A percentile compares a stretch with the other conserved stretches of the same genome.
Evolutionary conservation across 1,284 basidiomycete species (phyloP).

Genomic region (Ganoderma lingzhi): DNA sequence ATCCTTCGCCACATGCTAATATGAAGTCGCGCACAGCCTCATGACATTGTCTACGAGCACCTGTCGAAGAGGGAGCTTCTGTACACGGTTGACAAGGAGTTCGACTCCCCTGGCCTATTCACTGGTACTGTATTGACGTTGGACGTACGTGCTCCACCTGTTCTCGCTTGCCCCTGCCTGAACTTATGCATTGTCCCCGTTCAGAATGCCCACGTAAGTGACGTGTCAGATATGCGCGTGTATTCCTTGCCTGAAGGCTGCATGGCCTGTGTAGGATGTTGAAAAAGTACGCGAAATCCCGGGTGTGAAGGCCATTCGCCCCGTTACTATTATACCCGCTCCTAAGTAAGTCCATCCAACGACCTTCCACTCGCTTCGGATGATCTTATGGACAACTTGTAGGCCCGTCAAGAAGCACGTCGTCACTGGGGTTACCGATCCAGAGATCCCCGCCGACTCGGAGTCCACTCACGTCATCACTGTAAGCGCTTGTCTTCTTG

Average conservation of each 20-base stretch:
- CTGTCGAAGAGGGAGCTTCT: conserved; percentile 45
- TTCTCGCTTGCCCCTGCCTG: not conserved
- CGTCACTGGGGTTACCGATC: conserved; percentile 44
- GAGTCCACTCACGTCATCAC: conserved; percentile 48
- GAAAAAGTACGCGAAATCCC: conserved; percentile 35
- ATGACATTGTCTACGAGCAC: conserved; percentile 48
- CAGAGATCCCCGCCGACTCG: conserved; percentile 43
- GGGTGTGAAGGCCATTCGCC: conserved; percentile 43
- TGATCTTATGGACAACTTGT: conserved; percentile 7
- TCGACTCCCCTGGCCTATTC: conserved; percentile 51
- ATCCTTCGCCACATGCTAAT: not conserved
- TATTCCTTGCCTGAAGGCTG: not conserved
- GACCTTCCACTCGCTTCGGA: not conserved
- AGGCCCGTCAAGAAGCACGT: conserved; percentile 42
- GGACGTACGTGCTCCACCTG: conserved; percentile 33
- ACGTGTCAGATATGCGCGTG: no score
- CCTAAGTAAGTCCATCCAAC: conserved; percentile 35
- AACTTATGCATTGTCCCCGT: not conserved
- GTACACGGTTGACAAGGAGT: conserved; percentile 51
- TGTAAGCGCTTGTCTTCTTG: conserved; percentile 27
- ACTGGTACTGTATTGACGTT: conserved; percentile 52
- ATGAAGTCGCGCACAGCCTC: conserved; percentile 34
- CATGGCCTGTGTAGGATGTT: conserved; percentile 32
- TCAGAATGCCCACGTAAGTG: conserved; percentile 24
- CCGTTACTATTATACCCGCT: conserved; percentile 37